Evolutionary conservation across 2,329 filamentous ascomycete genomes (phyloP).

Genomic region (Fusarium falciforme): DNA sequence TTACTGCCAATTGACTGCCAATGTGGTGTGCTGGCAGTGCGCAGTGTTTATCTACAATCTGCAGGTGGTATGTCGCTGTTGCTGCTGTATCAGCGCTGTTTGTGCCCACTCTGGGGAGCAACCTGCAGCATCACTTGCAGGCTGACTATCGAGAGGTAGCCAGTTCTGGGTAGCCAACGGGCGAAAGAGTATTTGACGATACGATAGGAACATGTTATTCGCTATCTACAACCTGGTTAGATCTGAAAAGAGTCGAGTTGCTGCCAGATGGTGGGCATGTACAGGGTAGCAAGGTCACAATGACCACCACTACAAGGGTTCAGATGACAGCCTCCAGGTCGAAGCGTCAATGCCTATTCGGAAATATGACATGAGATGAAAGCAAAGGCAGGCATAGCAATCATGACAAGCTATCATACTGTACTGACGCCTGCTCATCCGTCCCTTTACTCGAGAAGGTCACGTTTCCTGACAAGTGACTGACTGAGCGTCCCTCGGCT

Average conservation of each 20-base stretch:
- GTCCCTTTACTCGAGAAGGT: background rate
- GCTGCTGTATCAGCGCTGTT: background rate
- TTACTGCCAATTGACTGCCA: background rate
- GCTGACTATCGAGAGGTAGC: background rate
- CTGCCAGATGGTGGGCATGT: background rate
- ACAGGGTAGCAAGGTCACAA: background rate
- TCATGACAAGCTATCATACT: background rate
- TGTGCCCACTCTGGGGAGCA: background rate
- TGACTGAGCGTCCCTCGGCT: slow-evolving; percentile 1
- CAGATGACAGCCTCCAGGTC: background rate
- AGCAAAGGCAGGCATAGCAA: background rate
- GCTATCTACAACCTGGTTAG: background rate
- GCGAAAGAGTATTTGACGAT: background rate
- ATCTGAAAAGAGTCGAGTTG: background rate
- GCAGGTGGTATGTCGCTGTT: background rate
- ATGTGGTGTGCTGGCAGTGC: background rate
- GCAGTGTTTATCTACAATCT: background rate
- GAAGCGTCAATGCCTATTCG: background rate
- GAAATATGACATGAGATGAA: background rate
- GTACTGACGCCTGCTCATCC: background rate
- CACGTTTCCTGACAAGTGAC: background rate
- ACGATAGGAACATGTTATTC: background rate
- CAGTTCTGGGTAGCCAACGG: background rate
- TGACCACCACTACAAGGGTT: background rate
- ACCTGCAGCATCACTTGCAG: background rate